Percentiles rank a stretch among this genome's conserved stretches.
Conservation (phyloP, 129 eudicot genomes). For the Escallonia rubra region DNA sequence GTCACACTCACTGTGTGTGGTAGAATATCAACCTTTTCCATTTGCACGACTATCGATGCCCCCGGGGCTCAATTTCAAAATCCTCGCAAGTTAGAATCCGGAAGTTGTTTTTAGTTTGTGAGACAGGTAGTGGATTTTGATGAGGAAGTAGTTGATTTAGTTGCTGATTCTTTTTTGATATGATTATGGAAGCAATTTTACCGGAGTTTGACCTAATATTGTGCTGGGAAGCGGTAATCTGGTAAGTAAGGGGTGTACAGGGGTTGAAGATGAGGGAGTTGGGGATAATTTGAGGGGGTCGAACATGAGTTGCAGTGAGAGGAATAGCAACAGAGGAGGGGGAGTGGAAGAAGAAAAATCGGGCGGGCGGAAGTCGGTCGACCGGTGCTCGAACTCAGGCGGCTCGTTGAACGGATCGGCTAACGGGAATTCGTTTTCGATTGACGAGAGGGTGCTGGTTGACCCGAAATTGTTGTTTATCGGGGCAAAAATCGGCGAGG, state of each 20-base stretch:
- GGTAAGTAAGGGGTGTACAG: background rate
- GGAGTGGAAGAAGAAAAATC: slow-evolving; percentile 37
- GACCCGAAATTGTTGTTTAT: slow-evolving; percentile 81
- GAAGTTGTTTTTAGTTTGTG: no score
- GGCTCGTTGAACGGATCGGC: slow-evolving; percentile 52
- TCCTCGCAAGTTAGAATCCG: no score
- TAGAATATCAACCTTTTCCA: background rate
- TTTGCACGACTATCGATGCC: slow-evolving; percentile 2
- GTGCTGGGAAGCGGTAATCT: slow-evolving; percentile 10
- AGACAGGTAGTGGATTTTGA: background rate
- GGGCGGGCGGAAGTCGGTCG: slow-evolving; percentile 31
- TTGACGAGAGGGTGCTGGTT: slow-evolving; percentile 76
- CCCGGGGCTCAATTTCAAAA: no score
- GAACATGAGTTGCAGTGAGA: slow-evolving; percentile 72
- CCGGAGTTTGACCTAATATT: background rate
- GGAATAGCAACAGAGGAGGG: slow-evolving; percentile 27
- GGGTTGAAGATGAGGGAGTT: slow-evolving; percentile 44
- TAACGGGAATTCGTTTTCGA: slow-evolving; percentile 29
- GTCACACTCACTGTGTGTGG: slow-evolving; percentile 3
- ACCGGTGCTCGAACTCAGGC: slow-evolving; percentile 36
- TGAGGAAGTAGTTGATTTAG: slow-evolving; percentile 4
- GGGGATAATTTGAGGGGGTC: slow-evolving; percentile 45
- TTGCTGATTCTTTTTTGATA: background rate
- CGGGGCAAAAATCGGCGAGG: slow-evolving; percentile 82
- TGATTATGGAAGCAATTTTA: slow-evolving; percentile 5